Conservation (phyloP, 2,329 filamentous ascomycete genomes). For the Paramyrothecium sp. region DNA sequence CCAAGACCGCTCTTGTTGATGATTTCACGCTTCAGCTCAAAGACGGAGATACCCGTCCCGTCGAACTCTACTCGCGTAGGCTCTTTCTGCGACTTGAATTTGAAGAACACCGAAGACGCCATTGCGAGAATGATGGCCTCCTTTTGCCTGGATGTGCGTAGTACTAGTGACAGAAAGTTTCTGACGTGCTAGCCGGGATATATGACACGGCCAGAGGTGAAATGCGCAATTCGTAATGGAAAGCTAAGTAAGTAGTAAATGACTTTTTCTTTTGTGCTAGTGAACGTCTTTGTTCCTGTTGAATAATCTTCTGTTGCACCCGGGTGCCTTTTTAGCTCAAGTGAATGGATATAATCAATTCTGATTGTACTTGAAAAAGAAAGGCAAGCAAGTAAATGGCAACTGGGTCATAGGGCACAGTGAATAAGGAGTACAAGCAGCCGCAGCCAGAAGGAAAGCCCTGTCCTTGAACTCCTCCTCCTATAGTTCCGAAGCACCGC, state of each 20-base stretch:
- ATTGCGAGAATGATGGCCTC: slow-evolving; percentile 58
- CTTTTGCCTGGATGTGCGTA: too few species aligned
- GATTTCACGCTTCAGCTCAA: slow-evolving; percentile 98
- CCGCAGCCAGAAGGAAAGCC: slow-evolving; percentile 31
- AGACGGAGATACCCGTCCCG: slow-evolving; percentile 95
- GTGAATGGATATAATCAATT: slow-evolving; percentile 48
- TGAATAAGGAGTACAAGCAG: slow-evolving; percentile 40
- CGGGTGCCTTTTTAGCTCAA: slow-evolving; percentile 35
- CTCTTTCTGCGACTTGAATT: slow-evolving; percentile 99
- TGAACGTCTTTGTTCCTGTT: slow-evolving; percentile 6
- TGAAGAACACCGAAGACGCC: slow-evolving; percentile 98
- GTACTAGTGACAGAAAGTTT: too few species aligned
- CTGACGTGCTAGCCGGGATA: too few species aligned
- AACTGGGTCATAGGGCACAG: slow-evolving; percentile 33
- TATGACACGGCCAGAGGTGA: not conserved
- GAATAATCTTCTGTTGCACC: slow-evolving; percentile 28
- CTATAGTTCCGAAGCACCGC: slow-evolving; percentile 33
- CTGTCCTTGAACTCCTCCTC: slow-evolving; percentile 34
- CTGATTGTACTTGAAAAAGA: slow-evolving; percentile 46
- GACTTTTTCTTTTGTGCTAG: slow-evolving; percentile 21
- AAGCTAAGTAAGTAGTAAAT: slow-evolving; percentile 26
- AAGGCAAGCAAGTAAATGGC: slow-evolving; percentile 24
- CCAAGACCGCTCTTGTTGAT: slow-evolving; percentile 91
- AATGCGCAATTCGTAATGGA: not conserved
- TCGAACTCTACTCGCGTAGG: slow-evolving; percentile 94